Evolutionary conservation across 2,329 filamentous ascomycete genomes (phyloP), one percentile per base, ranked within the genome.

Genomic region (Metarhizium robertsii): DNA sequence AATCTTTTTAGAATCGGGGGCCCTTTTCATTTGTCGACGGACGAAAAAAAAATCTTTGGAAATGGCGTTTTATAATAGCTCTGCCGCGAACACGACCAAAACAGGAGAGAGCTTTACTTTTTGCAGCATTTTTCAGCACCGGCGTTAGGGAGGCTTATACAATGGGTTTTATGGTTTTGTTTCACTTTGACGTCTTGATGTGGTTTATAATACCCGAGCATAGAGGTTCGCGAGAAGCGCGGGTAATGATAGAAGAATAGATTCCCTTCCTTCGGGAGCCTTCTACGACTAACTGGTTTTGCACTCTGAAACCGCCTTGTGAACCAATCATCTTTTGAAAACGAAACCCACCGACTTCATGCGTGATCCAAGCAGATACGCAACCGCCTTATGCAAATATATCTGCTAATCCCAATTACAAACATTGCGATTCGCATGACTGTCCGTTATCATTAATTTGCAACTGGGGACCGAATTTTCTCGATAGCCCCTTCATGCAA

Each of bases 161-260:
- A 47, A 7, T 29, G 8, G 18, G 48, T 43, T 45, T 48, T 52
- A 25, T 20, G n/a, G n/a, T 10, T 36, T 40, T 40, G 20, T 38
- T 38, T 18, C 13, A 29, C 3, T 48, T 10, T 30, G 3, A 18
- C 30, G 20, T 29, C 10, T 30, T 46, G 34, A 18, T n/a, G 18
- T 25, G n/a, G 40, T 45, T 36, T 38, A 53, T 16, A 50, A 55
- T 53, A 53, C 54, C 54, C 45, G 45, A 30, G 25, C 40, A 34
- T 55, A 43, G 50, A 55, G 29, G 32, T 30, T 40, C n/a, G 34
- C 50, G 43, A 38, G 25, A 47, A 30, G 43, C 38, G 52, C 50
- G 36, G 54, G 45, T 34, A 49, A 53, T 50, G 45, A 53, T 49
- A 53, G 45, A 52, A 53, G 38, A 55, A 55, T 55, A 49, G 54